phyloP scores from a whole-genome alignment of 2,329 filamentous ascomycete species.

The Arthrinium puccinioides region DNA sequence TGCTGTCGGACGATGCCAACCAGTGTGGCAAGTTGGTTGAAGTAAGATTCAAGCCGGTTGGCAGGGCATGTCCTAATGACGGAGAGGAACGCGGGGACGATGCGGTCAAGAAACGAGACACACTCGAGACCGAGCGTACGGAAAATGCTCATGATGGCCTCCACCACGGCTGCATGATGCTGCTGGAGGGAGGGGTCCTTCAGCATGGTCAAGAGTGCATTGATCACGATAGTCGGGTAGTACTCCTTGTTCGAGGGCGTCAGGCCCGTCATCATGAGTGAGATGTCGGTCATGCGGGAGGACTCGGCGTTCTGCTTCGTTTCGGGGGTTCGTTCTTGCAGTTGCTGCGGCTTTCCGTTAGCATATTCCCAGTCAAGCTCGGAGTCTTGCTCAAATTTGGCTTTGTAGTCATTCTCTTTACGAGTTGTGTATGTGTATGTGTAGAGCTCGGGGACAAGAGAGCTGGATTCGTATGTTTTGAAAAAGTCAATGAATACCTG shows the following conservation, averaged over 20 bases:
- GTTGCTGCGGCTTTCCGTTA: conserved; percentile 46
- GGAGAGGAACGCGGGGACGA: conserved; percentile 85
- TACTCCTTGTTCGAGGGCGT: conserved; percentile 98
- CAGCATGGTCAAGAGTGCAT: conserved; percentile 84
- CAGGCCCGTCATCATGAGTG: conserved; percentile 93
- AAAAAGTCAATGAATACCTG: conserved; percentile 41
- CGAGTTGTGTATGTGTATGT: background rate
- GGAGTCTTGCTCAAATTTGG: background rate
- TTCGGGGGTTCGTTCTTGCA: conserved; percentile 82
- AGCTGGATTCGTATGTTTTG: conserved; percentile 4
- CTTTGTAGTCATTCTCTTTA: background rate
- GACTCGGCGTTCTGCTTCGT: conserved; percentile 60
- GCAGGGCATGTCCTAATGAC: conserved; percentile 79
- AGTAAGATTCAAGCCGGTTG: conserved; percentile 85
- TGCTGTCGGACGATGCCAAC: conserved; percentile 96
- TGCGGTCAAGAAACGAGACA: conserved; percentile 87
- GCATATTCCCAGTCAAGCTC: conserved; percentile 1
- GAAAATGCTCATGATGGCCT: conserved; percentile 98
- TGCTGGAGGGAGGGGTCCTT: conserved; percentile 85
- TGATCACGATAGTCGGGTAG: conserved; percentile 96
- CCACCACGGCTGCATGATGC: conserved; percentile 89
- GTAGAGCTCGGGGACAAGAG: background rate
- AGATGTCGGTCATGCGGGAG: conserved; percentile 78
- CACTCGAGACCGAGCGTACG: conserved; percentile 93
- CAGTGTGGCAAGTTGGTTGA: conserved; percentile 89